Evolutionary conservation across 768 basidiomycete genomes (phyloP), one percentile per base, ranked within the genome.

Genomic region (Lactifluus rugatus): DNA sequence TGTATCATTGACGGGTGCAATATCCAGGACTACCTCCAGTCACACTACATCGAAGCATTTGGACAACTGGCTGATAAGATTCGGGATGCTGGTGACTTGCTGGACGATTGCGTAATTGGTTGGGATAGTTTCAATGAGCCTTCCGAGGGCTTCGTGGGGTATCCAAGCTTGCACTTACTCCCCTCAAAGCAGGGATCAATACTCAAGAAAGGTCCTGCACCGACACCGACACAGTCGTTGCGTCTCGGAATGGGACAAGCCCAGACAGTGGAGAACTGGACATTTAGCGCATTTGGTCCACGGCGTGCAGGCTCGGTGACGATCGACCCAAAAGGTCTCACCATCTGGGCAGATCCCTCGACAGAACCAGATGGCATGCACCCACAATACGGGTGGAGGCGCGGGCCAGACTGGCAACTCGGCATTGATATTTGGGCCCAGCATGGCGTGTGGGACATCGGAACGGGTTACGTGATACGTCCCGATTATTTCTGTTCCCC

Each of bases 91-190:
- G 87, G 86, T 0, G 85, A 81, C 34, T 70, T 97, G 37, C 69
- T 89, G 21, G 93, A 98, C 31, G 82, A 83, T 41, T 93, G 92
- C 63, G 80, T 99, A 11, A 85, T 98, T 48, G 96, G 96, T 0
- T 98, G 95, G 96, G 96, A 99, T 68, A 87, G 84, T 64, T 73
- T 97, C 71, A 98, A 99, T 70, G 96, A 99, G 70, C 95, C 96
- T 0, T 83, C 83, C 37, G 89, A 94, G 64, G 96, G 96, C 0
- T 76, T 90, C 41, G 78, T 83, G 36, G 81, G 78, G 2, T 86
- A 86, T 70, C 74, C 77, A 0, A 83, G 95, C 68, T 74, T 99
- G 28, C 78, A 76, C 51, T 59, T 68, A 13, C 82, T 85, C 45
- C 87, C 92, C 0, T 72, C 72, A 16, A 72, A 78, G 34, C 90